Evolutionary conservation across 139 green algal genomes (phyloP), one percentile per base, ranked within the genome.

Genomic region (Ostreobium quekettii): DNA sequence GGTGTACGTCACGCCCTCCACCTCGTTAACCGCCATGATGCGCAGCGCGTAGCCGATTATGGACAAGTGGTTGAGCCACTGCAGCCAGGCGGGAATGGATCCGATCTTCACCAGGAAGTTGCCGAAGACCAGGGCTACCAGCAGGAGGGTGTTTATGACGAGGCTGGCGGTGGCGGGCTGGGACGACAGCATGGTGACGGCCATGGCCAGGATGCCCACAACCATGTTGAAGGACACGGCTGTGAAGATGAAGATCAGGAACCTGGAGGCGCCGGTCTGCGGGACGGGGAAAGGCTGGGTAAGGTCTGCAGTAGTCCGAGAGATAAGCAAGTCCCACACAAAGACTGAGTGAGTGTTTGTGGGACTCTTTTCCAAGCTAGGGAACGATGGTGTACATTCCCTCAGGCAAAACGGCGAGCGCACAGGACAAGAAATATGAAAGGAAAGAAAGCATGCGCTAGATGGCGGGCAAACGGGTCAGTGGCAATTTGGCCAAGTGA

Each of bases 131-230:
- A 90, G 79, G 7, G 71, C 81, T 3, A 88, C 33, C 30, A 95
- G 80, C 68, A 93, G 72, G 59, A 92, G 70, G 62, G 91, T 67
- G 64, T 89, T 93, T 74, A 90, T 92, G 36, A 85, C 53, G 26
- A 95, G 74, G 6, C 73, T 61, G 1, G 85, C 74, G 24, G 75
- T 68, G 42, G 15, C 42, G 15, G 42, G 19, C 11, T 53, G 11
- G 15, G 19, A 26, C 15, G 19, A 26, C 11, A 53, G 42, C 11
- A 53, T 53, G 4, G 80, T 75, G 2, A 91, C 71, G 0, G 57
- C 71, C 58, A 93, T 67, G 38, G 76, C 80, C 11, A 91, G 66
- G 1, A 82, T 82, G 24, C 85, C 87, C 8, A 80, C 70, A 36
- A 74, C 48, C 1, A 73, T 61, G 22, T 58, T 77, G 63, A 87